phyloP scores from a whole-genome alignment of 2,329 filamentous ascomycete species.

The Tolypocladium ovalisporum region DNA sequence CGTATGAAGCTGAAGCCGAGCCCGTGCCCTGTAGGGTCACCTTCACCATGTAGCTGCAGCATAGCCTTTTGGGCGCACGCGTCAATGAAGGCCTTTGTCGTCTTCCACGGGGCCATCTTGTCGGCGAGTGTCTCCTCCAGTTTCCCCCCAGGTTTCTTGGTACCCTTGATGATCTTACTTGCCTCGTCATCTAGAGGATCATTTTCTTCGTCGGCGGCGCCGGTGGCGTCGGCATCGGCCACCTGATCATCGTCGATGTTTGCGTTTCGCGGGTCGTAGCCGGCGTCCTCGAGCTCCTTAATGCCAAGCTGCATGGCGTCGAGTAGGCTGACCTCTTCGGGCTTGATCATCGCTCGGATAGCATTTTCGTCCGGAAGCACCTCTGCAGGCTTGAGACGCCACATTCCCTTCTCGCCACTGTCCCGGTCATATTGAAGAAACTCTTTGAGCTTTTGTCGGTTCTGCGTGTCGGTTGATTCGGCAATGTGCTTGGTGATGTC shows the following conservation, averaged over 20 bases:
- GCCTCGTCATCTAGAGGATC: constrained; percentile 35
- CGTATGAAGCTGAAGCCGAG: constrained; percentile 96
- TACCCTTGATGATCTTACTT: constrained; percentile 24
- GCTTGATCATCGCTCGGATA: constrained; percentile 81
- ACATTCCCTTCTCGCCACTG: constrained; percentile 56
- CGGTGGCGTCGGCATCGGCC: constrained; percentile 46
- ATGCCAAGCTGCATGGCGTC: constrained; percentile 96
- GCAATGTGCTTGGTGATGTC: constrained; percentile 88
- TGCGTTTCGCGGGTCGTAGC: constrained; percentile 59
- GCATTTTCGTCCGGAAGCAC: constrained; percentile 68
- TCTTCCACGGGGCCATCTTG: constrained; percentile 91
- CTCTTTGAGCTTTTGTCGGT: constrained; percentile 92
- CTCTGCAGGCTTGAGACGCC: constrained; percentile 67
- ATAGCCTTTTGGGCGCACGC: constrained; percentile 93
- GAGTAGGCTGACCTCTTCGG: constrained; percentile 87
- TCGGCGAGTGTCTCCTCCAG: constrained; percentile 66
- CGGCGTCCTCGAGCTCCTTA: constrained; percentile 82
- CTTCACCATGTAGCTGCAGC: constrained; percentile 87
- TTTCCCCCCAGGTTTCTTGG: constrained; percentile 35
- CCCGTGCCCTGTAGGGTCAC: constrained; percentile 86
- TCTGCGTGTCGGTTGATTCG: constrained; percentile 89
- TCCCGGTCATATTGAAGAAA: constrained; percentile 88
- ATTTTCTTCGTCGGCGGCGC: constrained; percentile 53
- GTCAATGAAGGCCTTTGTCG: constrained; percentile 91
- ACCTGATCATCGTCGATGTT: constrained; percentile 43